Percentiles rank a stretch among this genome's conserved stretches.
Evolutionary conservation across 2,329 filamentous ascomycete genomes (phyloP).

Genomic region (Microthyrium microscopicum): DNA sequence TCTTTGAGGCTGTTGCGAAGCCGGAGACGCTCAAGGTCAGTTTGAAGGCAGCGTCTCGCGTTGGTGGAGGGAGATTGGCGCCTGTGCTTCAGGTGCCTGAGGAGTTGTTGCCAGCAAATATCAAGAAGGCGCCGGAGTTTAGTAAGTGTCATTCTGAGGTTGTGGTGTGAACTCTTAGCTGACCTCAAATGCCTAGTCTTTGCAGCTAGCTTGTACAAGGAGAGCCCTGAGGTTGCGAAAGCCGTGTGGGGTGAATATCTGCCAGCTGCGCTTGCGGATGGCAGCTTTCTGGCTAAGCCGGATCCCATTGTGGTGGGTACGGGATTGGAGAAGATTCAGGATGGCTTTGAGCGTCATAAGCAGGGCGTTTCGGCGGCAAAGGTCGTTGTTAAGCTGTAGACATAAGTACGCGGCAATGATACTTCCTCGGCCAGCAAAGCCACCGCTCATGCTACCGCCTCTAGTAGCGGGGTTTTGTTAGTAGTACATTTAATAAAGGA

Average conservation of each 20-base stretch:
- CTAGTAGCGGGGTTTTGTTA: no score
- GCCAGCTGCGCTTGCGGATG: slow-evolving; percentile 10
- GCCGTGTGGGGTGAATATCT: slow-evolving; percentile 9
- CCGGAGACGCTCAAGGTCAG: not conserved
- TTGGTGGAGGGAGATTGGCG: slow-evolving; percentile 4
- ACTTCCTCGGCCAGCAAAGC: no score
- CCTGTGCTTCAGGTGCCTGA: slow-evolving; percentile 10
- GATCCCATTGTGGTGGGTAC: slow-evolving; percentile 14
- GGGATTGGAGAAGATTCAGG: slow-evolving; percentile 15
- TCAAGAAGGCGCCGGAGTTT: no score
- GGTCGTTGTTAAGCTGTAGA: slow-evolving; percentile 7
- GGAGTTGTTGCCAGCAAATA: slow-evolving; percentile 8
- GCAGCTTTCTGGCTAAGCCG: slow-evolving; percentile 9
- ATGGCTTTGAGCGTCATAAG: slow-evolving; percentile 10
- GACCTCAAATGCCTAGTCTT: slow-evolving; percentile 1
- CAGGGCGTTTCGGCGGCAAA: slow-evolving; percentile 6
- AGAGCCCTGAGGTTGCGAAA: slow-evolving; percentile 7
- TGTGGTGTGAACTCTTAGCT: not conserved
- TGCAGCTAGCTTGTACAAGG: slow-evolving; percentile 1
- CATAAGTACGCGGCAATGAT: no score
- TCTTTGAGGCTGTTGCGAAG: slow-evolving; percentile 22
- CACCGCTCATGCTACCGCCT: no score
- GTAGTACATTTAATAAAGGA: no score
- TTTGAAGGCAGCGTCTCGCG: not conserved
- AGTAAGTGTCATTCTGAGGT: no score